Base-by-base conservation (phyloP, 1,139 yeast genomes). In the Eremothecium coryli region DNA sequence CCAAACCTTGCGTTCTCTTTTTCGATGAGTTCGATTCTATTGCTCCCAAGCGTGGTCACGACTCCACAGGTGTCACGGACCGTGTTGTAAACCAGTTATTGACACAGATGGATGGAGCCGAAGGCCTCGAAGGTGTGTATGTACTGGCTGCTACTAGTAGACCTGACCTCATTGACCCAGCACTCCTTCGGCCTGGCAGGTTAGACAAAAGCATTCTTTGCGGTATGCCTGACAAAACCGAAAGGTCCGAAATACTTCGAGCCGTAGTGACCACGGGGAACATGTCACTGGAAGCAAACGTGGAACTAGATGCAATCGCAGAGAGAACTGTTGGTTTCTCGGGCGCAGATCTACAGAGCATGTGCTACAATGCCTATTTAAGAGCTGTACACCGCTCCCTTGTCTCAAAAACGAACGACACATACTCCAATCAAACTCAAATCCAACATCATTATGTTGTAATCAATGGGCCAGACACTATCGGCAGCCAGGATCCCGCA, bases 21-120 rank as follows among this genome's bases (percentile, higher is more conserved):
- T 90, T 90, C 58, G 98, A 90, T 59, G 98, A 90, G 55, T 86
- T 90, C 57, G 98, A 90, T 49, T 85, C 97, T 0, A 85, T 90
- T 52, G 97, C 97, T 0, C 97, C 98, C 1, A 88, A 88, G 58
- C 77, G 98, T 66, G 98, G 98, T 1, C 97, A 88, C 53, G 98
- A 90, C 53, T 82, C 95, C 2, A 88, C 98, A 0, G 98, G 97
- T 41, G 98, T 90, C 4, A 90, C 98, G 1, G 98, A 90, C 56
- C 71, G 98, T 51, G 96, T 90, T 26, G 98, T 90, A 26, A 93
- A 93, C 59, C 98, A 90, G 56, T 74, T 90, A 77, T 71, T 90
- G 51, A 90, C 98, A 0, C 97, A 93, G 56, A 86, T 90, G 95
- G 99, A 90, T 60, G 99, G 99, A 62, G 97, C 97, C 1, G 98